These are phyloP conservation scores for Claviceps cyperi DNA, from an alignment of 2,329 filamentous ascomycete genomes.

Conservation along the genomic window DNA sequence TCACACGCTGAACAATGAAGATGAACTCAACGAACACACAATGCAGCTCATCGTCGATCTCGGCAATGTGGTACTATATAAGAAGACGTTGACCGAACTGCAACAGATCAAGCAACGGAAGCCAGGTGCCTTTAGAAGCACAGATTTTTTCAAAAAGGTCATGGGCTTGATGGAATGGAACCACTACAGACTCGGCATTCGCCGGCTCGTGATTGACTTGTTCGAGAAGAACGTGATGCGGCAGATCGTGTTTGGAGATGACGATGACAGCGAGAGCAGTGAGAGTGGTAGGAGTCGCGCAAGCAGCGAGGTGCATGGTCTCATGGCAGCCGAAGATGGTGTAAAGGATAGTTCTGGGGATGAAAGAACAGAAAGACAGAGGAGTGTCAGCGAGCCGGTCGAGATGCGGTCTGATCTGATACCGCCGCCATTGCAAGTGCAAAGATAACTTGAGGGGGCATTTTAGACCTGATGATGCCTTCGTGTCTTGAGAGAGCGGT, in stretches of 20 bases:
- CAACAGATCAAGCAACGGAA: constrained; percentile 65
- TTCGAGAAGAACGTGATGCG: constrained; percentile 86
- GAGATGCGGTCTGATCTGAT: constrained; percentile 20
- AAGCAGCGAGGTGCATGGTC: constrained; percentile 2
- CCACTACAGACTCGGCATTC: constrained; percentile 74
- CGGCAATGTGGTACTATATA: constrained; percentile 85
- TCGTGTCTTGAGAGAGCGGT: not conserved
- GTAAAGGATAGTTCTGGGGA: constrained; percentile 30
- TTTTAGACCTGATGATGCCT: too few relatives aligned
- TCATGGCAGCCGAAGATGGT: constrained; percentile 39
- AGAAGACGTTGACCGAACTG: constrained; percentile 71
- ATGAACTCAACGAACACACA: constrained; percentile 61
- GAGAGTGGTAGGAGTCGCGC: constrained; percentile 34
- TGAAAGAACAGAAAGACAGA: constrained; percentile 42
- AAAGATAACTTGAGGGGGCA: constrained; percentile 11
- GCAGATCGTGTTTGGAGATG: constrained; percentile 60
- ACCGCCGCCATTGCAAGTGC: constrained; percentile 20
- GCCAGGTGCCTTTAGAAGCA: constrained; percentile 59
- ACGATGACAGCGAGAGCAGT: constrained; percentile 54
- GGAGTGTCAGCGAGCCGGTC: constrained; percentile 34
- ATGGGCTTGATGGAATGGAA: constrained; percentile 77
- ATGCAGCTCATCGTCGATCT: constrained; percentile 75
- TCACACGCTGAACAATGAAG: constrained; percentile 40
- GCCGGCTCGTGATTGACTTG: constrained; percentile 81
- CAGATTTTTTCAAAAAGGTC: constrained; percentile 68